These are phyloP conservation scores for Pseudogymnoascus sp. DNA, from an alignment of 2,329 filamentous ascomycete genomes.

Conservation along the genomic window DNA sequence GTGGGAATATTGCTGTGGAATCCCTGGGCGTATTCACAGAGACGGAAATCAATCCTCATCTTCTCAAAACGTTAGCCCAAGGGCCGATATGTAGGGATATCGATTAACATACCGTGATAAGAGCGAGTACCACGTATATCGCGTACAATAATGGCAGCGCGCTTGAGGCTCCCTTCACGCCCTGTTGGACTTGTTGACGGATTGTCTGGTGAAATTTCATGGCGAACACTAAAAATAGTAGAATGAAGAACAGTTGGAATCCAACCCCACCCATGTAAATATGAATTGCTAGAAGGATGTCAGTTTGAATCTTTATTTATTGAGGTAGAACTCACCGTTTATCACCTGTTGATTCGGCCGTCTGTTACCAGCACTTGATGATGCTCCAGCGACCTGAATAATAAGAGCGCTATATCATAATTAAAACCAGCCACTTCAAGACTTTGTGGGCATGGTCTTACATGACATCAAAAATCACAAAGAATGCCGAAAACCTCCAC, in stretches of 20 bases:
- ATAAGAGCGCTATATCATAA: conserved; percentile 18
- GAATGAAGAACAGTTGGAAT: conserved; percentile 41
- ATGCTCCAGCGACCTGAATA: conserved; percentile 17
- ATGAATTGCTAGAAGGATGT: conserved; percentile 28
- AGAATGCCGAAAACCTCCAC: conserved; percentile 19
- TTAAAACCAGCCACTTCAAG: conserved; percentile 1
- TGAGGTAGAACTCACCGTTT: conserved; percentile 10
- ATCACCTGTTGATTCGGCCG: conserved; percentile 21
- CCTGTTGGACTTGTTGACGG: conserved; percentile 15
- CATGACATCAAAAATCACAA: conserved; percentile 24
- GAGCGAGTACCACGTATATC: conserved; percentile 30
- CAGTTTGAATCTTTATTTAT: conserved; percentile 20
- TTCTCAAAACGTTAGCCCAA: conserved; percentile 13
- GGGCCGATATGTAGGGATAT: neutral
- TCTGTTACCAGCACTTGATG: conserved; percentile 30
- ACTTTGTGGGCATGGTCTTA: conserved; percentile 11
- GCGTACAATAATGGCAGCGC: conserved; percentile 22
- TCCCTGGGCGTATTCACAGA: conserved; percentile 41
- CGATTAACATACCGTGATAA: conserved; percentile 29
- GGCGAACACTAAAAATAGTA: conserved; percentile 36
- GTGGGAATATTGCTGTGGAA: conserved; percentile 26
- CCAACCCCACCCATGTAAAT: conserved; percentile 47
- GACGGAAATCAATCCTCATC: conserved; percentile 45
- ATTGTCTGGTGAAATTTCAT: conserved; percentile 29
- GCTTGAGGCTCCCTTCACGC: neutral